Evolutionary conservation across 495 filamentous ascomycete species (phyloP).

Genomic region (Ascobolus immersus): DNA sequence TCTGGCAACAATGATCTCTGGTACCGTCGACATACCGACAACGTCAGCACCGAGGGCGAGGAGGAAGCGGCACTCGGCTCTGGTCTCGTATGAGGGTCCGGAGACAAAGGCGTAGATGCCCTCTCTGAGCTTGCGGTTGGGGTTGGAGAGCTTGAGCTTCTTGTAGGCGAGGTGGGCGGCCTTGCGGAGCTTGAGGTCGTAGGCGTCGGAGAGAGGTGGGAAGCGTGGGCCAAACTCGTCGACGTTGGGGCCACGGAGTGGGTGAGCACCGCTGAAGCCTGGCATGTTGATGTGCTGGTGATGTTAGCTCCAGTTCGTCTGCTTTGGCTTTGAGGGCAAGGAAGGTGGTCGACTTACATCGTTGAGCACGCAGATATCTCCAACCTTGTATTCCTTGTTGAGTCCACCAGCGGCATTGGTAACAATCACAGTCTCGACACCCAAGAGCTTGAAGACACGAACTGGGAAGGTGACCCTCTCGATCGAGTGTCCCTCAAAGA

Average conservation of each 20-base stretch:
- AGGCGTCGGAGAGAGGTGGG: conserved; percentile 48
- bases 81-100: conserved; percentile 52
- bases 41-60: conserved; percentile 39
- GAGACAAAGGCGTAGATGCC: conserved; percentile 52
- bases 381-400: conserved; percentile 40
- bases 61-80: conserved; percentile 54
- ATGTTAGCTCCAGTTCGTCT: conserved; percentile 15
- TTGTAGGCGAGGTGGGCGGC: conserved; percentile 36
- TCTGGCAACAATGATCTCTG: conserved; percentile 48
- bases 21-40: conserved; percentile 59
- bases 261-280: conserved; percentile 43
- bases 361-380: conserved; percentile 47
- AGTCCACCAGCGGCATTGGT: conserved; percentile 58
- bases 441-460: conserved; percentile 42
- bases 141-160: conserved; percentile 12
- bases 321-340: neutral
- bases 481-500: conserved; percentile 53
- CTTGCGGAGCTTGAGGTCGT: conserved; percentile 41
- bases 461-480: conserved; percentile 42
- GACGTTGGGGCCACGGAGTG: conserved; percentile 43
- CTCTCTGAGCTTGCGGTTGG: conserved; percentile 32
- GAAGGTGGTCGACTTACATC: conserved; percentile 25
- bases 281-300: conserved; percentile 43
- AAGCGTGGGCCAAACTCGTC: conserved; percentile 46
- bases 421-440: conserved; percentile 37